These are phyloP conservation scores for Fomitopsis serialis DNA, from an alignment of 768 basidiomycete species.

Conservation along the genomic window DNA sequence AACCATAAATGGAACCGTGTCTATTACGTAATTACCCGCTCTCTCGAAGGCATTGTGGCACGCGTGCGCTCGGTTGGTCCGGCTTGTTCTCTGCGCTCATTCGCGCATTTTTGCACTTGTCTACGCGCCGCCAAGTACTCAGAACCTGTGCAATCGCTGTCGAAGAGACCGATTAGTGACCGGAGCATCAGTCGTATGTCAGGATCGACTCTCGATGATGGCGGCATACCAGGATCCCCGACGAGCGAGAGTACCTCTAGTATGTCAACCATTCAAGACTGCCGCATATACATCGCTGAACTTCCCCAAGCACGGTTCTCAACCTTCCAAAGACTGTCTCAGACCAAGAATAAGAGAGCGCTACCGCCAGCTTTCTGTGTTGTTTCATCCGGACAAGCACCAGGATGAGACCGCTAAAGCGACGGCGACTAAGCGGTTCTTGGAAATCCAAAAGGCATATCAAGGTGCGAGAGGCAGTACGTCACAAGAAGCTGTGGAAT, in stretches of 20 bases:
- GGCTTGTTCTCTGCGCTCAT: too few species aligned
- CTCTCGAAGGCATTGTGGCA: background rate
- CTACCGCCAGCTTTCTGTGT: constrained; percentile 64
- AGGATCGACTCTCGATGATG: background rate
- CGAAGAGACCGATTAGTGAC: too few species aligned
- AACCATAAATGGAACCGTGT: background rate
- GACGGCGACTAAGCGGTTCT: constrained; percentile 61
- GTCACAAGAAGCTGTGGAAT: background rate
- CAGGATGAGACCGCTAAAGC: constrained; percentile 47
- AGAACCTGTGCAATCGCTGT: background rate
- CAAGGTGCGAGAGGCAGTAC: constrained; percentile 43
- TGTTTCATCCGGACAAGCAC: constrained; percentile 86
- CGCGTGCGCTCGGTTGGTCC: too few species aligned
- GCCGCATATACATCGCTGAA: background rate
- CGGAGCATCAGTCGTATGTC: constrained; percentile 1
- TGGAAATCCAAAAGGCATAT: constrained; percentile 79
- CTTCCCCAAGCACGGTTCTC: constrained; percentile 48
- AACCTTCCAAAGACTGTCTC: constrained; percentile 65
- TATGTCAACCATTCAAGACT: background rate
- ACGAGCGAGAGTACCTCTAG: constrained; percentile 10
- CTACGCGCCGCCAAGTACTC: too few species aligned
- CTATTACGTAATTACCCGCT: background rate
- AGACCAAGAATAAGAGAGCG: constrained; percentile 65
- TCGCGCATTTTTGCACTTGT: too few species aligned
- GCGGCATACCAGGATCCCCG: background rate